phyloP scores from a whole-genome alignment of 441 rosid species.

The Mallotus japonicus region DNA sequence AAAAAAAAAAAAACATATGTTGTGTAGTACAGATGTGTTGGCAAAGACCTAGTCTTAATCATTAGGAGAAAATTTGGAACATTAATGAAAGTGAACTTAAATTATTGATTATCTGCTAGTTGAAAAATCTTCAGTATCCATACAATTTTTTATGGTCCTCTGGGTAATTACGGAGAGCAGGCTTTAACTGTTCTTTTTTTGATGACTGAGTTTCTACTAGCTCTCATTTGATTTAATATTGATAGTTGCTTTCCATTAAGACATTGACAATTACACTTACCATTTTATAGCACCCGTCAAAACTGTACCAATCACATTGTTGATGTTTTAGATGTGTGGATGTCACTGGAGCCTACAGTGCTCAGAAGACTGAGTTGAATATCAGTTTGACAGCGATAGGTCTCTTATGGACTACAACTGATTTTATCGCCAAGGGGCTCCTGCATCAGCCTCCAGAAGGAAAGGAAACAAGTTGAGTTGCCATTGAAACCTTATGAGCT shows the following conservation, averaged over 20 bases:
- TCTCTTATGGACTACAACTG: constrained; percentile 92
- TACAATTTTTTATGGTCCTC: not conserved
- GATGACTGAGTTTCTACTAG: constrained; percentile 11
- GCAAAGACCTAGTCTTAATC: not conserved
- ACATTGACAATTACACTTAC: constrained; percentile 16
- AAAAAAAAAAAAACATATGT: not conserved
- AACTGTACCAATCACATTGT: constrained; percentile 21
- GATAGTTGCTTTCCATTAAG: constrained; percentile 4
- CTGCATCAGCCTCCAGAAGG: constrained; percentile 45
- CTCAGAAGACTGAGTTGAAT: constrained; percentile 90
- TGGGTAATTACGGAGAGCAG: not conserved
- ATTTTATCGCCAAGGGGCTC: constrained; percentile 84
- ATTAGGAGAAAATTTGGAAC: not conserved
- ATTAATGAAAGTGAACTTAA: not conserved
- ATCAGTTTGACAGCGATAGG: constrained; percentile 97
- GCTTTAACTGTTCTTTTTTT: constrained; percentile 7
- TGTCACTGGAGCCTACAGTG: constrained; percentile 97
- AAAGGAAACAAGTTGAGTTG: constrained; percentile 53
- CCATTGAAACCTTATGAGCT: constrained; percentile 16
- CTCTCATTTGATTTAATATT: not conserved
- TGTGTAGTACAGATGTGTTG: not conserved
- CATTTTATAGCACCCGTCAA: not conserved
- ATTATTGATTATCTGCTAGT: not conserved
- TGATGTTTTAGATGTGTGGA: constrained; percentile 81
- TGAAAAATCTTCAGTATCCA: not conserved